Percentiles rank a stretch among this genome's conserved stretches.
phyloP scores from a whole-genome alignment of 2,329 filamentous ascomycete genomes.

The Cladosporium halotolerans region DNA sequence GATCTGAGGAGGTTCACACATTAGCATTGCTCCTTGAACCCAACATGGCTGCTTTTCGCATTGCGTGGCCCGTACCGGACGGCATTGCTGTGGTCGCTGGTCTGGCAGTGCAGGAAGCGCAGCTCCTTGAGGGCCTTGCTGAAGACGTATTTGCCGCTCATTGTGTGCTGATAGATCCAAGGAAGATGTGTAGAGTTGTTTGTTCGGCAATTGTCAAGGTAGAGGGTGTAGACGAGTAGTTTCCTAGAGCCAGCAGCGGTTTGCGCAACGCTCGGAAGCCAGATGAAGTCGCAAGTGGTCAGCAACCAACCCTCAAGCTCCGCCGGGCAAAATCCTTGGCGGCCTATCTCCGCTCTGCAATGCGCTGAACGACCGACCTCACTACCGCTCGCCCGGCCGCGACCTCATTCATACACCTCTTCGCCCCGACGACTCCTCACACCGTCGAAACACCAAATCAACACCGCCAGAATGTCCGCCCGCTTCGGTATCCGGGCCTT shows the following conservation, averaged over 20 bases:
- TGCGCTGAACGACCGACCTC: too few relatives aligned
- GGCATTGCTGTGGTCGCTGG: constrained; percentile 80
- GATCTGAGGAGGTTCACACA: constrained; percentile 49
- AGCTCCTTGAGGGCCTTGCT: constrained; percentile 84
- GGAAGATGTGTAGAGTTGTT: background rate
- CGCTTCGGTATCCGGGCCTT: constrained; percentile 53
- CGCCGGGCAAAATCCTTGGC: constrained; percentile 1
- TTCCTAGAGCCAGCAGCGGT: background rate
- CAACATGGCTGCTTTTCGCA: background rate
- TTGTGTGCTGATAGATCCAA: constrained; percentile 34
- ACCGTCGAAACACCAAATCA: too few relatives aligned
- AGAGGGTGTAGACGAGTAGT: too few relatives aligned
- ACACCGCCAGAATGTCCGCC: constrained; percentile 43
- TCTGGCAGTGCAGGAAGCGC: constrained; percentile 96
- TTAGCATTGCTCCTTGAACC: too few relatives aligned
- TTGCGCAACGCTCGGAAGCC: background rate
- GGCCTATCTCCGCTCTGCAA: background rate
- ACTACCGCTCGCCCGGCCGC: background rate
- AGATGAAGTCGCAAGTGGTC: constrained; percentile 1
- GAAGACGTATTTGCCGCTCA: constrained; percentile 94
- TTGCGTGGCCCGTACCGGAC: constrained; percentile 56
- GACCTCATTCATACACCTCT: constrained; percentile 13
- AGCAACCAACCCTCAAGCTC: background rate
- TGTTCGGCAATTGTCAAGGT: background rate
- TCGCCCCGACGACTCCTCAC: too few relatives aligned